A percentile compares a stretch with the other conserved stretches of the same genome.
phyloP scores from a whole-genome alignment of 768 basidiomycete species.

The Tulasnella sp. region DNA sequence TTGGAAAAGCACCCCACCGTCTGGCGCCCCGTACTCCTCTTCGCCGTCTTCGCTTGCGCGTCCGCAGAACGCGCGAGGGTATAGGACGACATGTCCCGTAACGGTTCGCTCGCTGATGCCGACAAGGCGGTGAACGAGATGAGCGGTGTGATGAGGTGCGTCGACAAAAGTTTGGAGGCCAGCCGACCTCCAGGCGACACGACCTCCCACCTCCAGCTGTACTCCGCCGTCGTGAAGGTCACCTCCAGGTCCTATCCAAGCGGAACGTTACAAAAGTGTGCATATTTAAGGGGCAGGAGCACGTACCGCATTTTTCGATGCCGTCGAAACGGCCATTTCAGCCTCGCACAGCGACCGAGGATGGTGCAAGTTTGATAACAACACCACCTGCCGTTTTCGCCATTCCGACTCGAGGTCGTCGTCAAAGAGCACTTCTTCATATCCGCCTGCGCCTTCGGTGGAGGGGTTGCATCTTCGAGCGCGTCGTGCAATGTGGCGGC shows the following conservation, averaged over 20 bases:
- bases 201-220: constrained; percentile 13
- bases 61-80: constrained; percentile 6
- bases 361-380: constrained; percentile 2
- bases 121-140: constrained; percentile 11
- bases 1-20: not conserved
- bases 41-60: constrained; percentile 10
- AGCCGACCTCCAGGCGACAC: constrained; percentile 3
- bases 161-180: constrained; percentile 4
- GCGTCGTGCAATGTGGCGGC: constrained; percentile 11
- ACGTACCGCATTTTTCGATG: not conserved
- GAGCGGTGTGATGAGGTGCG: constrained; percentile 12
- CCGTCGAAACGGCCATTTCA: not conserved
- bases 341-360: not conserved
- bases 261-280: not conserved
- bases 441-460: not conserved
- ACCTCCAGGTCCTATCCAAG: constrained; percentile 15
- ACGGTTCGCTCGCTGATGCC: not conserved
- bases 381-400: not conserved
- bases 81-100: not conserved
- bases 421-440: not conserved
- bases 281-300: not conserved
- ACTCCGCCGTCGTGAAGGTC: not conserved
- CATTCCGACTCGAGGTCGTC: not conserved
- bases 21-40: not conserved
- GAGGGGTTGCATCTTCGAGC: not conserved